These are phyloP conservation scores for Mucor sp. DNA, from an alignment of 371 early-diverging fungal genomes.

Conservation along the genomic window DNA sequence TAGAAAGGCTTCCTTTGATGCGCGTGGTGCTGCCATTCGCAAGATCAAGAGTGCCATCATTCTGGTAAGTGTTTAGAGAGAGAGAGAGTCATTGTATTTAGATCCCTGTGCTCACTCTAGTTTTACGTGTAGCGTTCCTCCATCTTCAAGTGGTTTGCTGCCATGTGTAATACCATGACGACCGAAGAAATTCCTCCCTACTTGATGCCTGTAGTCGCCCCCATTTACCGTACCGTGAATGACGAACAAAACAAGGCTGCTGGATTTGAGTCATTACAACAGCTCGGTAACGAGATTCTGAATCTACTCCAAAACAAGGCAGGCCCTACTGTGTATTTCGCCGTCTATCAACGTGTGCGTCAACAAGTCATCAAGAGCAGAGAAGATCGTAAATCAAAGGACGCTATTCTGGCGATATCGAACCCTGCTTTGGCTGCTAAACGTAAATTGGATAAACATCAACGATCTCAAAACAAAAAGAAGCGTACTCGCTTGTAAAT, in stretches of 20 bases:
- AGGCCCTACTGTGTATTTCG: constrained; percentile 76
- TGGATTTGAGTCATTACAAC: constrained; percentile 71
- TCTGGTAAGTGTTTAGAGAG: constrained; percentile 53
- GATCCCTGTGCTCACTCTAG: too few relatives aligned
- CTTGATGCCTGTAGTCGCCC: constrained; percentile 71
- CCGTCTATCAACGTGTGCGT: constrained; percentile 74
- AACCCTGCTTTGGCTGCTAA: constrained; percentile 38
- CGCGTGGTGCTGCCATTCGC: constrained; percentile 64
- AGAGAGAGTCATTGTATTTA: not conserved
- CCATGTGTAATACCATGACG: constrained; percentile 69
- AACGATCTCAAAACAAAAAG: constrained; percentile 31
- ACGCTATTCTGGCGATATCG: constrained; percentile 51
- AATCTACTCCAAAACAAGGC: constrained; percentile 77
- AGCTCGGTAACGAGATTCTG: constrained; percentile 79
- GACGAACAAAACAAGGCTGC: constrained; percentile 70
- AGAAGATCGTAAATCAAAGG: constrained; percentile 50
- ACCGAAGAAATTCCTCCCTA: constrained; percentile 63
- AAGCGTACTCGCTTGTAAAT: constrained; percentile 17
- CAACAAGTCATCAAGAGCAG: constrained; percentile 50
- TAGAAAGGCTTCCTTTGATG: constrained; percentile 67
- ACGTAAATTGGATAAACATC: constrained; percentile 32
- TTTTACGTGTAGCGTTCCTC: constrained; percentile 59
- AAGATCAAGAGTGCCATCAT: constrained; percentile 40
- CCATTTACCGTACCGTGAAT: constrained; percentile 81
- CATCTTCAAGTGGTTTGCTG: constrained; percentile 93